Percentiles rank a stretch among this genome's conserved stretches.
Conservation (phyloP, 139 green algal species). For the Raphidocelis subcapitata region DNA sequence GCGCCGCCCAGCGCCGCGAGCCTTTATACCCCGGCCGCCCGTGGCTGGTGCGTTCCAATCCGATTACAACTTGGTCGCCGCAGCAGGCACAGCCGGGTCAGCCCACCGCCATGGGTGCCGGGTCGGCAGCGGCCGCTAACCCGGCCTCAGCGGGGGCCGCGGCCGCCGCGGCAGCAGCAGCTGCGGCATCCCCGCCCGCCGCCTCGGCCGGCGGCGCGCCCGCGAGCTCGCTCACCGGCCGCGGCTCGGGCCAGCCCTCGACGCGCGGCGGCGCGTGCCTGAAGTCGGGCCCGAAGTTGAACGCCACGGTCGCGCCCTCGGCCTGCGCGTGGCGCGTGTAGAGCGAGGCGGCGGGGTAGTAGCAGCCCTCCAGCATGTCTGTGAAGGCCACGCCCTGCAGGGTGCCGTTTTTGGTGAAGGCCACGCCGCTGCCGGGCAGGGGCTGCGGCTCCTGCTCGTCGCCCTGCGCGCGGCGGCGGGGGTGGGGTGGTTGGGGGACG, state of each 20-base stretch:
- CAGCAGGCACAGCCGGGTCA: too few relatives aligned
- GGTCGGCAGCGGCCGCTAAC: background rate
- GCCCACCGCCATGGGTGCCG: too few relatives aligned
- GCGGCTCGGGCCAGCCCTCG: constrained; percentile 18
- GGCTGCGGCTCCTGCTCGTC: constrained; percentile 5
- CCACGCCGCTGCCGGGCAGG: constrained; percentile 51
- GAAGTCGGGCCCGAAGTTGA: constrained; percentile 81
- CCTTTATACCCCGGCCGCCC: too few relatives aligned
- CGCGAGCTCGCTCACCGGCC: constrained; percentile 20
- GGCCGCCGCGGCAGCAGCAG: background rate
- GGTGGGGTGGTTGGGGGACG: too few relatives aligned
- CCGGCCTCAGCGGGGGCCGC: background rate
- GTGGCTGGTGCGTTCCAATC: too few relatives aligned
- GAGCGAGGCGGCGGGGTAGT: constrained; percentile 79
- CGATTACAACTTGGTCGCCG: too few relatives aligned
- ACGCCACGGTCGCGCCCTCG: constrained; percentile 51
- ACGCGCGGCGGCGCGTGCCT: constrained; percentile 13
- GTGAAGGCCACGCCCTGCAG: constrained; percentile 66
- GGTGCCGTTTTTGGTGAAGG: constrained; percentile 72
- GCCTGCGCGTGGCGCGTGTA: constrained; percentile 68
- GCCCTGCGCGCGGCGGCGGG: background rate
- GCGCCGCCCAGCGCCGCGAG: too few relatives aligned
- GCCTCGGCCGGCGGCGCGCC: constrained; percentile 3
- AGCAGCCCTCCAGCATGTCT: constrained; percentile 75
- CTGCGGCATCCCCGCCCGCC: background rate